Conservation (phyloP, 176 grass and related monocot species). For the Coix lacrymajobi region DNA sequence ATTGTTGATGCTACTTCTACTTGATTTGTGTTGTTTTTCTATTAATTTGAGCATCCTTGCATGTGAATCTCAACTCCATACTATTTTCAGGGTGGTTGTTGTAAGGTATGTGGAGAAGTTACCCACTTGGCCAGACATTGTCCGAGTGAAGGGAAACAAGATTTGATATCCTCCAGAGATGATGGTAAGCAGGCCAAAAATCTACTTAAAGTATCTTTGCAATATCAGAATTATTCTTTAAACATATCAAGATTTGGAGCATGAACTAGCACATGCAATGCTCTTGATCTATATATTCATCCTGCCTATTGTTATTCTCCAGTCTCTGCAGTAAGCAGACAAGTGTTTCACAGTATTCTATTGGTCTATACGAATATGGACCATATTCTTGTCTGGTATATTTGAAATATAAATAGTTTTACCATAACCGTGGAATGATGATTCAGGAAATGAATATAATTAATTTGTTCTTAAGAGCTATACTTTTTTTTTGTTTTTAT, state of each 20-base stretch:
- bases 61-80: neutral
- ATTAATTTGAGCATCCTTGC: neutral
- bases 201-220: constrained; percentile 8
- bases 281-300: constrained; percentile 1
- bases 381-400: neutral
- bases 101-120: constrained; percentile 90
- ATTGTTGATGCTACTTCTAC: neutral
- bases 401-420: neutral
- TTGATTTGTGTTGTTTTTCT: neutral
- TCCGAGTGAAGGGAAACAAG: constrained; percentile 52
- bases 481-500: neutral
- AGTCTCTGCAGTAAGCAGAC: neutral
- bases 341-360: neutral
- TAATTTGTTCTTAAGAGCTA: neutral
- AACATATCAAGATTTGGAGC: constrained; percentile 7
- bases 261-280: neutral
- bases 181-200: constrained; percentile 28
- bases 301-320: neutral
- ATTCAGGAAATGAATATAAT: neutral
- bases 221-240: neutral
- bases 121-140: constrained; percentile 90
- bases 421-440: neutral
- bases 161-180: constrained; percentile 24
- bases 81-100: constrained; percentile 77
- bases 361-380: neutral